phyloP scores from a whole-genome alignment of 2,329 filamentous ascomycete species.

The Botrytis fabae region DNA sequence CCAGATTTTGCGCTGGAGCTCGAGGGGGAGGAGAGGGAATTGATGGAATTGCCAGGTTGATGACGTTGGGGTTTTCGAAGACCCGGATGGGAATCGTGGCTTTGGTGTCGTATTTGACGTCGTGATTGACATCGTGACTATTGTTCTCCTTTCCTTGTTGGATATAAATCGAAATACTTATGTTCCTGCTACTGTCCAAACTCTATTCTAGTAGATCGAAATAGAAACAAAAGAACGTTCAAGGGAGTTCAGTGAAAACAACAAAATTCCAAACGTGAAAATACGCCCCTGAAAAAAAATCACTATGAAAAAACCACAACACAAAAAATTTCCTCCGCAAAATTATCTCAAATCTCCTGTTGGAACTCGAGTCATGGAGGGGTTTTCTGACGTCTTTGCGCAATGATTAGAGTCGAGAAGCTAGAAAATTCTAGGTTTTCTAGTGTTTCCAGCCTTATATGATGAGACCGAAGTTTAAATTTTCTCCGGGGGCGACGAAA shows the following conservation, averaged over 20 bases:
- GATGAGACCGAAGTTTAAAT: not conserved
- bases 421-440: slow-evolving; percentile 7
- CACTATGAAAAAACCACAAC: not conserved
- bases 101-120: not conserved
- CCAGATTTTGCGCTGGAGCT: slow-evolving; percentile 19
- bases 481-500: not conserved
- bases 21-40: slow-evolving; percentile 8
- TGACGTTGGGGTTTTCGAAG: not conserved
- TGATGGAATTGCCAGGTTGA: not conserved
- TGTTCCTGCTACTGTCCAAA: not conserved
- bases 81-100: not conserved
- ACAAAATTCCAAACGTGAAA: not conserved
- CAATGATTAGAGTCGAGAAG: not conserved
- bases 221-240: not conserved
- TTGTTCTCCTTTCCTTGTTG: not conserved
- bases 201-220: not conserved
- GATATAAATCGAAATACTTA: not conserved
- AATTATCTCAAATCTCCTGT: not conserved
- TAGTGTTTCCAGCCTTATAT: not conserved
- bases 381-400: not conserved
- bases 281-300: not conserved
- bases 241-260: not conserved
- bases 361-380: not conserved
- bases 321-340: not conserved
- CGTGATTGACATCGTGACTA: not conserved